Evolutionary conservation across 768 basidiomycete genomes (phyloP).

Genomic region (Hypholoma sublateritium): DNA sequence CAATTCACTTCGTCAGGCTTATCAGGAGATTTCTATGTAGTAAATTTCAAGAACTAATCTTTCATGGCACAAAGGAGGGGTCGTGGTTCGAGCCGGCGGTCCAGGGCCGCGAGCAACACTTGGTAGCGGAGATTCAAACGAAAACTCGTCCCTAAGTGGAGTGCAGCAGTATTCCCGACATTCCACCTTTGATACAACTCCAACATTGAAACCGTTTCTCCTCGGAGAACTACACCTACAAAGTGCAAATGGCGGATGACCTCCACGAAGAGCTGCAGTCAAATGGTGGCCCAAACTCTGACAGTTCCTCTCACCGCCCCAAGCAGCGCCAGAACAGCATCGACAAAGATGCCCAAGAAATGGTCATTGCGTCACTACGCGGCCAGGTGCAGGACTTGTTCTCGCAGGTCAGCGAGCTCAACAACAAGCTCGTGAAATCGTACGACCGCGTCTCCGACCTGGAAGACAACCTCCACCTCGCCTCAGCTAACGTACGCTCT

Average conservation of each 20-base stretch:
- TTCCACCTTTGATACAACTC: no score
- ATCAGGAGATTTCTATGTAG: no score
- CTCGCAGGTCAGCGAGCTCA: conserved; percentile 88
- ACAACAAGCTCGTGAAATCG: conserved; percentile 87
- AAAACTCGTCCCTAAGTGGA: no score
- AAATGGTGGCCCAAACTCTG: background rate
- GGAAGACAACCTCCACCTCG: conserved; percentile 82
- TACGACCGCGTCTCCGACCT: conserved; percentile 92
- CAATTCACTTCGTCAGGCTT: no score
- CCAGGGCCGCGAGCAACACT: no score
- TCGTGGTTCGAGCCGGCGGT: no score
- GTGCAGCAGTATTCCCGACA: no score
- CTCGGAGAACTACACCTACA: no score
- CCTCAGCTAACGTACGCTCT: conserved; percentile 55
- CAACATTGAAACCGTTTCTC: no score
- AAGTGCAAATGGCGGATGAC: conserved; percentile 13
- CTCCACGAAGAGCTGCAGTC: conserved; percentile 6
- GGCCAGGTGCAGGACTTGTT: conserved; percentile 83
- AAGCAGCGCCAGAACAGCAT: conserved; percentile 22
- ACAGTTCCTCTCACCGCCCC: conserved; percentile 3
- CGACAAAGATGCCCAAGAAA: conserved; percentile 71
- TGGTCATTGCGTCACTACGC: conserved; percentile 80
- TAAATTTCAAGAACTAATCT: no score
- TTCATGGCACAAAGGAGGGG: no score
- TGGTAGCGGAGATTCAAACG: no score